A percentile compares a stretch with the other conserved stretches of the same genome.
Evolutionary conservation across 768 basidiomycete species (phyloP).

Genomic region (Steccherinum ochraceum): DNA sequence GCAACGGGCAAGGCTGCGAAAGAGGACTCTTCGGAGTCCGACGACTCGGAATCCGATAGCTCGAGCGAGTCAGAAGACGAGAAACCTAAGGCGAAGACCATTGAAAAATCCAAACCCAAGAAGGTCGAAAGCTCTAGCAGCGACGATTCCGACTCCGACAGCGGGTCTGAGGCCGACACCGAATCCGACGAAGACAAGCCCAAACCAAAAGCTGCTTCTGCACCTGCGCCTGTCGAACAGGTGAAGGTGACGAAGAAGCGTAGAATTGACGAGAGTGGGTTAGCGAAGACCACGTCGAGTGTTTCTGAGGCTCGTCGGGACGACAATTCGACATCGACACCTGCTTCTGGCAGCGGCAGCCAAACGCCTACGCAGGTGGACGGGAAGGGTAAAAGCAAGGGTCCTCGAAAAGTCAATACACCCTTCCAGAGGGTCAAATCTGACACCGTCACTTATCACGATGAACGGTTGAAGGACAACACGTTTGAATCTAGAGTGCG

Average conservation of each 20-base stretch:
- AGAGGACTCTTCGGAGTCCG: background rate
- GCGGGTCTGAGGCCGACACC: constrained; percentile 23
- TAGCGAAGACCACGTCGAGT: constrained; percentile 42
- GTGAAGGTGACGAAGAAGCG: constrained; percentile 52
- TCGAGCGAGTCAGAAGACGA: constrained; percentile 1
- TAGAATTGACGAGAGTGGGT: constrained; percentile 44
- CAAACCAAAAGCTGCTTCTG: no score
- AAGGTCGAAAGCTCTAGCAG: constrained; percentile 3
- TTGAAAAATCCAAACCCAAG: background rate
- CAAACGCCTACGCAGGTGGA: constrained; percentile 1
- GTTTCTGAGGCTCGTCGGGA: constrained; percentile 9
- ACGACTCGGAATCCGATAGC: background rate
- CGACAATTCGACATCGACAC: constrained; percentile 6
- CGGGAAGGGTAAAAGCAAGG: constrained; percentile 19
- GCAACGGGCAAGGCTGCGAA: background rate
- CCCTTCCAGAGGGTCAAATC: constrained; percentile 80
- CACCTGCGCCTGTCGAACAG: constrained; percentile 7
- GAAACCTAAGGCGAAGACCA: background rate
- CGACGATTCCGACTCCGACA: constrained; percentile 16
- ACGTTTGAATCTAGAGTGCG: constrained; percentile 75
- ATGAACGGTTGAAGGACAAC: constrained; percentile 59
- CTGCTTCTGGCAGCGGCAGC: background rate
- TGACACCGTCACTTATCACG: constrained; percentile 44
- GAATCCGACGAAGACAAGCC: constrained; percentile 23
- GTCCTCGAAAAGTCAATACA: constrained; percentile 38